Base-by-base conservation (phyloP, 805 yeast species). In the Candida hungchunana region DNA sequence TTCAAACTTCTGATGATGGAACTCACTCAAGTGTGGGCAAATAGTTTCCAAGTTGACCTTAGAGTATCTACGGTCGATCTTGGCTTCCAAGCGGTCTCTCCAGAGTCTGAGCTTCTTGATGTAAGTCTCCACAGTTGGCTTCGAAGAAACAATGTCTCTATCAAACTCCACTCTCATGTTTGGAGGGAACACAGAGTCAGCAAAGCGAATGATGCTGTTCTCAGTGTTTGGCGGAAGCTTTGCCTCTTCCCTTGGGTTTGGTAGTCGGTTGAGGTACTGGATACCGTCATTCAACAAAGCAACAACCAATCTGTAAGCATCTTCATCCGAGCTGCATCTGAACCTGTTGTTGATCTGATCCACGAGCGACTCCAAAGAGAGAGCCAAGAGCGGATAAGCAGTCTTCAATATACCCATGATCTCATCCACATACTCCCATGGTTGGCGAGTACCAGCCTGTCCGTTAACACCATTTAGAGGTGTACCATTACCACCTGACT, bases 1-100 rank as follows among this genome's bases (percentile, higher is more conserved):
- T 58, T 93, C 99, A 56, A 93, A 93, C 62, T 88, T 90, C 59
- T 93, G 97, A 58, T 93, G 96, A 62, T 93, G 98, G 76, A 94
- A 93, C 56, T 89, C 96, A 56, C 95, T 82, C 59, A 93, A 69
- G 50, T 90, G 97, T 12, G 97, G 96, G 52, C 97, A 88, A 44
- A 93, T 69, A 39, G 88, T 78, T 61, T 93, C 98, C 44, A 93
- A 62, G 48, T 88, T 83, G 32, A 88, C 83, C 48, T 77, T 75
- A 19, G 79, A 75, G 38, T 87, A 81, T 40, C 94, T 73, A 46
- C 95, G 72, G 57, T 93, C 97, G 42, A 93, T 70, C 55, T 85
- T 88, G 50, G 85, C 95, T 58, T 93, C 97, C 41, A 93, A 67
- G 29, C 96, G 70, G 47, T 88, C 89, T 48, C 96, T 75, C 99